phyloP scores from a whole-genome alignment of 129 eudicot genomes.

The Gnaphalium uliginosum region DNA sequence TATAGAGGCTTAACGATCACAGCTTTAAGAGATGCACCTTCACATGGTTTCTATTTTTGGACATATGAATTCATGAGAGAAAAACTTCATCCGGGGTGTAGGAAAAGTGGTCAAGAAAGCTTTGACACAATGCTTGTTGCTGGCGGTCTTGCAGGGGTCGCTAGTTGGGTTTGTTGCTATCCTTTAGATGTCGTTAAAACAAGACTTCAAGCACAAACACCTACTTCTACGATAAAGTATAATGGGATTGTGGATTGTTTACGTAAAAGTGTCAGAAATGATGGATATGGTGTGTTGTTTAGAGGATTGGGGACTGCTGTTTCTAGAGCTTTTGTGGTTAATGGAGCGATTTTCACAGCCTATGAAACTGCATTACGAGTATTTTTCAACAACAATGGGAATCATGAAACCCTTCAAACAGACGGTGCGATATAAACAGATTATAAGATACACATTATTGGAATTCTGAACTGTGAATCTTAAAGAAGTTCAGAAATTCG shows the following conservation, averaged over 20 bases:
- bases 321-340: constrained; percentile 82
- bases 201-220: constrained; percentile 67
- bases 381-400: constrained; percentile 42
- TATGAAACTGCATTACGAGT: constrained; percentile 81
- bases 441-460: background rate
- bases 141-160: constrained; percentile 91
- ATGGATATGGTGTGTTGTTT: constrained; percentile 63
- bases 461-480: constrained; percentile 15
- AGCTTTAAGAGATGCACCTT: constrained; percentile 74
- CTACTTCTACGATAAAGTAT: constrained; percentile 37
- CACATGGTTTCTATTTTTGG: constrained; percentile 83
- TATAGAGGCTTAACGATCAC: constrained; percentile 80
- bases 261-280: constrained; percentile 55
- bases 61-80: constrained; percentile 79
- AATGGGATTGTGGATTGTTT: constrained; percentile 74
- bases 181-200: constrained; percentile 91
- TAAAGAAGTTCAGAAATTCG: constrained; percentile 1
- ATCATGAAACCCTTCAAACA: constrained; percentile 31
- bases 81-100: constrained; percentile 79
- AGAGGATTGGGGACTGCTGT: constrained; percentile 86
- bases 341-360: constrained; percentile 80
- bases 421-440: constrained; percentile 35
- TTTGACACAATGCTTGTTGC: constrained; percentile 77
- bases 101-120: constrained; percentile 71
- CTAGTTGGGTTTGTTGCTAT: constrained; percentile 86